Conservation (phyloP, 192 early-diverging fungal genomes). For the Phlyctochytrium planicorne region DNA sequence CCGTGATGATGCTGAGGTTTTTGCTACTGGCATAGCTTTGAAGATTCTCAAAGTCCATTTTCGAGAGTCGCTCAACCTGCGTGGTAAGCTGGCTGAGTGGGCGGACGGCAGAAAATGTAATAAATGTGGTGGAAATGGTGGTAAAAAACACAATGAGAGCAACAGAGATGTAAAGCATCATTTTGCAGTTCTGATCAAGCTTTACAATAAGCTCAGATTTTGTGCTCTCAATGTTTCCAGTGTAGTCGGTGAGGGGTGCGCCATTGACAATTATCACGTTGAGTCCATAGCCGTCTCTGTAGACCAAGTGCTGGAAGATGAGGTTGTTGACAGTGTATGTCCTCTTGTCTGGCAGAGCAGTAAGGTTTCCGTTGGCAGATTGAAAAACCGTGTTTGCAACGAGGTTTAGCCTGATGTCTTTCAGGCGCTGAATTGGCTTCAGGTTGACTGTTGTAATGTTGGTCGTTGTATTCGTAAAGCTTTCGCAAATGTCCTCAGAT, state of each 20-base stretch:
- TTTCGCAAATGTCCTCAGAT: too few species aligned
- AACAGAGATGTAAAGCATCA: background rate
- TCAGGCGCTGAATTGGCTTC: background rate
- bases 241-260: conserved; percentile 6
- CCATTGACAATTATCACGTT: conserved; percentile 8
- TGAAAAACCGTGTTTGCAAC: background rate
- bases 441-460: background rate
- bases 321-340: background rate
- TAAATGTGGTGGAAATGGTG: background rate
- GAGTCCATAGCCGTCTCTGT: conserved; percentile 2
- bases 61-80: background rate
- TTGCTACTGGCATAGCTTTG: background rate
- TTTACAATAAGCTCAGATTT: background rate
- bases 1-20: background rate
- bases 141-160: background rate
- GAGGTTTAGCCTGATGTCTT: background rate
- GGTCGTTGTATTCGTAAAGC: background rate
- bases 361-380: conserved; percentile 2
- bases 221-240: background rate
- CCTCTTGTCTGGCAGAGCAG: background rate
- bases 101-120: background rate
- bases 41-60: conserved; percentile 2
- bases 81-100: conserved; percentile 1
- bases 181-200: background rate
- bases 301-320: conserved; percentile 9